A percentile compares a stretch with the other conserved stretches of the same genome.
Conservation (phyloP, 495 filamentous ascomycete species). For the Penicillium crystallinum region DNA sequence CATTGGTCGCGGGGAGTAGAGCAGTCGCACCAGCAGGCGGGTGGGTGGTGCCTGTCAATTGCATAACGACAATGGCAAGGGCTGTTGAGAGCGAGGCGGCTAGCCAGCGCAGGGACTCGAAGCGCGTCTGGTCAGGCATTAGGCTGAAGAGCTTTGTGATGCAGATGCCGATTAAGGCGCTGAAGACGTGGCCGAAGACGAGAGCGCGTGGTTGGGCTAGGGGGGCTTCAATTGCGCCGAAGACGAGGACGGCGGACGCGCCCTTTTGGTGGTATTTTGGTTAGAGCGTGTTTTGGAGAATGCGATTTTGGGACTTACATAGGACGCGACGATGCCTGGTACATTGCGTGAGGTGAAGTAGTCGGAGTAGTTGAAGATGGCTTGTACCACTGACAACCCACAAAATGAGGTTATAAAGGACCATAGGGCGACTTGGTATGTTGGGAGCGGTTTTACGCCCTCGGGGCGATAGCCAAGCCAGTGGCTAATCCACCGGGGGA, state of each 20-base stretch:
- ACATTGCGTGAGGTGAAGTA: slow-evolving; percentile 29
- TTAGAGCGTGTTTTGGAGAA: neutral
- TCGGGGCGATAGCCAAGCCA: slow-evolving; percentile 35
- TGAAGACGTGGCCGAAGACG: slow-evolving; percentile 63
- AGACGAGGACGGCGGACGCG: slow-evolving; percentile 65
- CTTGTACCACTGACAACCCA: slow-evolving; percentile 30
- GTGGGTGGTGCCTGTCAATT: slow-evolving; percentile 67
- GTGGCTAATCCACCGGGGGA: slow-evolving; percentile 31
- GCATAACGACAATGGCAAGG: slow-evolving; percentile 62
- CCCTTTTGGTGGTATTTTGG: slow-evolving; percentile 40
- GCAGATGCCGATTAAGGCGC: slow-evolving; percentile 56
- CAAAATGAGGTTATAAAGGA: slow-evolving; percentile 34
- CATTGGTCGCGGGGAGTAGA: slow-evolving; percentile 60
- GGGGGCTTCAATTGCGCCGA: slow-evolving; percentile 62
- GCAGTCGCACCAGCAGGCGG: slow-evolving; percentile 83
- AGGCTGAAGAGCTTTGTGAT: slow-evolving; percentile 67
- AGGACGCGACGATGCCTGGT: slow-evolving; percentile 32
- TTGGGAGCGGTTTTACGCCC: slow-evolving; percentile 18
- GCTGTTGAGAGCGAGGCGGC: slow-evolving; percentile 62
- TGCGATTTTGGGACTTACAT: slow-evolving; percentile 15
- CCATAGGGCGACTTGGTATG: slow-evolving; percentile 26
- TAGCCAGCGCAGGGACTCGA: slow-evolving; percentile 59
- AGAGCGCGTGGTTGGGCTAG: slow-evolving; percentile 71
- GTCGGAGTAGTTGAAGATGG: slow-evolving; percentile 29
- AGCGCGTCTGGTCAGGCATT: slow-evolving; percentile 30